Evolutionary conservation across 768 basidiomycete genomes (phyloP).

Genomic region (Hypholoma sublateritium): DNA sequence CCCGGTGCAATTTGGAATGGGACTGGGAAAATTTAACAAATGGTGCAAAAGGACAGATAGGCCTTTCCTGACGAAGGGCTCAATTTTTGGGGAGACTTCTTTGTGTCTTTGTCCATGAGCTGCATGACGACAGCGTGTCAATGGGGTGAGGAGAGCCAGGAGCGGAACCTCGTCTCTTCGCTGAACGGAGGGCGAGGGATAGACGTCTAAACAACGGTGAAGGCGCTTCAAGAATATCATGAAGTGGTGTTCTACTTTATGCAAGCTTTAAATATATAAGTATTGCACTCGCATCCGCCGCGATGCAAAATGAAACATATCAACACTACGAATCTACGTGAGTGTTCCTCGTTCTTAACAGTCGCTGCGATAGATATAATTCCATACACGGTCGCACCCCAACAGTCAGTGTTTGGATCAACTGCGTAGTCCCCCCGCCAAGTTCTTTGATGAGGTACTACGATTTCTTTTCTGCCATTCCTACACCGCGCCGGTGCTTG

Average conservation of each 20-base stretch:
- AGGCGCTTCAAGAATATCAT: background rate
- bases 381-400: background rate
- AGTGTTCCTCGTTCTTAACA: background rate
- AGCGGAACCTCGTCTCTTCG: constrained; percentile 29
- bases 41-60: background rate
- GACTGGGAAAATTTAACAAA: background rate
- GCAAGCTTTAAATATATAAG: background rate
- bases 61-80: constrained; percentile 2
- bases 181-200: background rate
- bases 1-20: constrained; percentile 18
- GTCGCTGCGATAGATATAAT: constrained; percentile 17
- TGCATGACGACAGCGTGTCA: constrained; percentile 27
- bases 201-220: no score
- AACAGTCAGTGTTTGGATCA: constrained; percentile 61
- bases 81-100: constrained; percentile 3
- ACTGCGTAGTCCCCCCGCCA: constrained; percentile 74
- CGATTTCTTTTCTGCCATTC: constrained; percentile 80
- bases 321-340: background rate
- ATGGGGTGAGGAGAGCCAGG: constrained; percentile 29
- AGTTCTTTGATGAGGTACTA: constrained; percentile 82
- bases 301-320: background rate
- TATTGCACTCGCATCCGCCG: background rate
- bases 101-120: constrained; percentile 14
- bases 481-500: constrained; percentile 69
- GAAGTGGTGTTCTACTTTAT: background rate